These are phyloP conservation scores for Durio zibethinus DNA, from an alignment of 345 rosid genomes.

Conservation along the genomic window DNA sequence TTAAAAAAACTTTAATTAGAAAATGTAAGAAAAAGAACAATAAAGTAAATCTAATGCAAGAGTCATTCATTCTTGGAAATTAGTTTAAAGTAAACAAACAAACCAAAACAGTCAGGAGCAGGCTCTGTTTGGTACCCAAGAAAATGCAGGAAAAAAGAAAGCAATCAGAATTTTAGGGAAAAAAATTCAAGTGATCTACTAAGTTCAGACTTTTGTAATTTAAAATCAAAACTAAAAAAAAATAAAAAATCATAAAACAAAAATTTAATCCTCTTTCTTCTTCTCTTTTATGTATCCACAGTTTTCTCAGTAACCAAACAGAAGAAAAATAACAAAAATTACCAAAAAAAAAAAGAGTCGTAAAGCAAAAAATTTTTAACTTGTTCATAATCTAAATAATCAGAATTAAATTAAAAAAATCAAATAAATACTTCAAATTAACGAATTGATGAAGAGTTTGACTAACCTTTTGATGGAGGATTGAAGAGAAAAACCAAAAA, in stretches of 20 bases:
- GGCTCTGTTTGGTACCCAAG: conserved; percentile 30
- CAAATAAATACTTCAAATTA: background rate
- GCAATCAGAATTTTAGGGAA: conserved; percentile 2
- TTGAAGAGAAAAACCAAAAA: background rate
- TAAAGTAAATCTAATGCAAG: background rate
- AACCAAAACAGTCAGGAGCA: conserved; percentile 12
- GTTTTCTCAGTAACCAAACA: conserved; percentile 50
- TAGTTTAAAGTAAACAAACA: conserved; percentile 9
- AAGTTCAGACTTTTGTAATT: conserved; percentile 8
- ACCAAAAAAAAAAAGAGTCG: background rate
- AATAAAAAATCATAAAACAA: background rate
- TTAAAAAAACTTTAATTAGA: background rate
- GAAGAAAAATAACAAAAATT: conserved; percentile 10
- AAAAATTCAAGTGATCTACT: conserved; percentile 16
- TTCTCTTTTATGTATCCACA: conserved; percentile 11
- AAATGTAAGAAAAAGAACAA: background rate
- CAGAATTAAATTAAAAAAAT: background rate
- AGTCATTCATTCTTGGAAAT: background rate
- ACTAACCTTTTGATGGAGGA: conserved; percentile 16
- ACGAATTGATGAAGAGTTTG: conserved; percentile 5
- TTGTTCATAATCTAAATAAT: background rate
- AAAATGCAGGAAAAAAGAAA: conserved; percentile 21
- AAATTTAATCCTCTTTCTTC: conserved; percentile 2
- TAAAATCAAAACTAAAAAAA: background rate
- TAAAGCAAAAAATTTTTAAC: background rate